Conservation (phyloP, 306 rosid species). For the Glycyrrhiza uralensis region DNA sequence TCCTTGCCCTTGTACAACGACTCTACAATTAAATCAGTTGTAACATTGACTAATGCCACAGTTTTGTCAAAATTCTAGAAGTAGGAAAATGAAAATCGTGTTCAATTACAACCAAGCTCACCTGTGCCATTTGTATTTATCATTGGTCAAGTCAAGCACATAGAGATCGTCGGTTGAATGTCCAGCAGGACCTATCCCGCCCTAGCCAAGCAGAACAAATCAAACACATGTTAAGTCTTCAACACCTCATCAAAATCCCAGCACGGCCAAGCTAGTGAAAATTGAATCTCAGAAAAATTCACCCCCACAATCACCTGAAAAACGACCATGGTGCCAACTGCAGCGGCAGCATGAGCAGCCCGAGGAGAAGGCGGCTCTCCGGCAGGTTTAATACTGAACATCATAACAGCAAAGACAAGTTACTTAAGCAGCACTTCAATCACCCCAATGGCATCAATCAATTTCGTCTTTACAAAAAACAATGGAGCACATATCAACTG, state of each 20-base stretch:
- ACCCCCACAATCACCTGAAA: slow-evolving; percentile 69
- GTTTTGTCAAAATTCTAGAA: slow-evolving; percentile 19
- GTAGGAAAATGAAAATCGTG: slow-evolving; percentile 13
- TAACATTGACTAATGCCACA: slow-evolving; percentile 5
- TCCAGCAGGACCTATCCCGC: slow-evolving; percentile 99
- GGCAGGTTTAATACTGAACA: slow-evolving; percentile 75
- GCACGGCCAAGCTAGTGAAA: neutral
- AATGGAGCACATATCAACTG: neutral
- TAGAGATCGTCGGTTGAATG: slow-evolving; percentile 92
- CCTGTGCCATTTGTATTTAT: slow-evolving; percentile 99
- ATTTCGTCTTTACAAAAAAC: neutral
- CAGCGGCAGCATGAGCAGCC: slow-evolving; percentile 96
- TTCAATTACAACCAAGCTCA: slow-evolving; percentile 33
- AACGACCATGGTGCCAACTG: slow-evolving; percentile 98
- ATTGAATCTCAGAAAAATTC: neutral
- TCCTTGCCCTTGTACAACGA: slow-evolving; percentile 98
- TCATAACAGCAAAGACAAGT: slow-evolving; percentile 23
- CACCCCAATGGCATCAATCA: neutral
- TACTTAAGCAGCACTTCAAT: slow-evolving; percentile 29
- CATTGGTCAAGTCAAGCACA: slow-evolving; percentile 89
- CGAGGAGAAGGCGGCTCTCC: slow-evolving; percentile 99
- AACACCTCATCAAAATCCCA: slow-evolving; percentile 7
- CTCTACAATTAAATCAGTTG: slow-evolving; percentile 49
- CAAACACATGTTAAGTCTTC: slow-evolving; percentile 20
- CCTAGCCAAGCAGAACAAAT: slow-evolving; percentile 58